These are phyloP conservation scores for Cicer arietinum DNA, from an alignment of 306 rosid species.

Conservation along the genomic window DNA sequence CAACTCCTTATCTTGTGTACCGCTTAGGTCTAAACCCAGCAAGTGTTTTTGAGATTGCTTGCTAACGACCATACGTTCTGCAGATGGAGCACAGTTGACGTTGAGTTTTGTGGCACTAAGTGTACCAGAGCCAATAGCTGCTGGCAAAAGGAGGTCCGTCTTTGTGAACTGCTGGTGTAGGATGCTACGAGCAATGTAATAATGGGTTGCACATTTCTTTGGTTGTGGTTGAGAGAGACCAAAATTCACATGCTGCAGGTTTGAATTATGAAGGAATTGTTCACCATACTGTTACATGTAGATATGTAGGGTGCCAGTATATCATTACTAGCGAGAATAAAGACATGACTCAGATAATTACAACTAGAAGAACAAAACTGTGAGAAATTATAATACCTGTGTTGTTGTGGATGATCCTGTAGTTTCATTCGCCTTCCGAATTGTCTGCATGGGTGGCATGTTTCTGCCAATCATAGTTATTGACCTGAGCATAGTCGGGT, in stretches of 20 bases:
- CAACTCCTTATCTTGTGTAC: constrained; percentile 40
- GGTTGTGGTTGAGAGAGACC: constrained; percentile 51
- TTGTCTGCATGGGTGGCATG: constrained; percentile 49
- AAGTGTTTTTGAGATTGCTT: constrained; percentile 51
- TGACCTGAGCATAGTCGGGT: constrained; percentile 34
- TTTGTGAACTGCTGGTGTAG: constrained; percentile 60
- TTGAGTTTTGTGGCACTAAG: constrained; percentile 51
- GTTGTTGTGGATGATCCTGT: constrained; percentile 34
- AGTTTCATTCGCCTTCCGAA: constrained; percentile 42
- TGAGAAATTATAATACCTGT: constrained; percentile 52
- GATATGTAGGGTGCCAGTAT: constrained; percentile 10
- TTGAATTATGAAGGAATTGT: constrained; percentile 30
- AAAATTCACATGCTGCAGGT: constrained; percentile 55
- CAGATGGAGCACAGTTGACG: constrained; percentile 38
- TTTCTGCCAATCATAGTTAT: constrained; percentile 45
- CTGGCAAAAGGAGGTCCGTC: constrained; percentile 47
- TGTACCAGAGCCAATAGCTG: constrained; percentile 50
- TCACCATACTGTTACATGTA: constrained; percentile 14
- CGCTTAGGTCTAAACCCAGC: constrained; percentile 41
- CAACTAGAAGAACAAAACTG: constrained; percentile 14
- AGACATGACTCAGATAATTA: constrained; percentile 20
- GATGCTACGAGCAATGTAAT: constrained; percentile 71
- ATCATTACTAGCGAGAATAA: constrained; percentile 8
- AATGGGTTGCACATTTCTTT: constrained; percentile 73
- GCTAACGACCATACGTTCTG: constrained; percentile 44